Evolutionary conservation across 192 early-diverging fungal genomes (phyloP).

Genomic region (Backusella tuberculispora): DNA sequence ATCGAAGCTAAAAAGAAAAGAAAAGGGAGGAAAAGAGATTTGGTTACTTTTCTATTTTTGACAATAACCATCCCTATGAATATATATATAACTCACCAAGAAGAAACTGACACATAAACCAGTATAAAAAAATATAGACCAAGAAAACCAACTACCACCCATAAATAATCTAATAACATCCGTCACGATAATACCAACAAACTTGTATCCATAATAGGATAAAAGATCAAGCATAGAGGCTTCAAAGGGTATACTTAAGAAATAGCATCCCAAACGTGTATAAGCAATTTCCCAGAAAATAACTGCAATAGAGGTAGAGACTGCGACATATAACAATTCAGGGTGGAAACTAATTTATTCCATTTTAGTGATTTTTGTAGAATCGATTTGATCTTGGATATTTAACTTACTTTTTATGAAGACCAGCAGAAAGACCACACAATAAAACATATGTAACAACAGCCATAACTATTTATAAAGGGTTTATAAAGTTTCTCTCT

Average conservation of each 20-base stretch:
- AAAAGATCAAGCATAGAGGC: conserved; percentile 85
- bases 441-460: conserved; percentile 91
- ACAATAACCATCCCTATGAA: not conserved
- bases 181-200: conserved; percentile 74
- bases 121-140: conserved; percentile 72
- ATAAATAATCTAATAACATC: conserved; percentile 49
- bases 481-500: not conserved
- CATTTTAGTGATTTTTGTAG: not conserved
- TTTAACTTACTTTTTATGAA: conserved; percentile 60
- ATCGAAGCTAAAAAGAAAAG: conserved; percentile 56
- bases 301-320: conserved; percentile 81
- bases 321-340: conserved; percentile 81
- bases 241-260: conserved; percentile 84
- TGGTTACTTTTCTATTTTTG: not conserved
- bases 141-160: conserved; percentile 60
- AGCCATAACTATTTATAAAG: conserved; percentile 65
- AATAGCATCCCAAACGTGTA: conserved; percentile 83
- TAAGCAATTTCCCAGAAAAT: conserved; percentile 83
- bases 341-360: conserved; percentile 71
- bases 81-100: conserved; percentile 58
- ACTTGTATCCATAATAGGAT: conserved; percentile 94
- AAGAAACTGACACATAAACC: conserved; percentile 86
- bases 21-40: conserved; percentile 14
- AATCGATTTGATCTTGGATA: not conserved
- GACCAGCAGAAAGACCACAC: conserved; percentile 62